phyloP scores from a whole-genome alignment of 768 basidiomycete genomes.

The Russula sp. region DNA sequence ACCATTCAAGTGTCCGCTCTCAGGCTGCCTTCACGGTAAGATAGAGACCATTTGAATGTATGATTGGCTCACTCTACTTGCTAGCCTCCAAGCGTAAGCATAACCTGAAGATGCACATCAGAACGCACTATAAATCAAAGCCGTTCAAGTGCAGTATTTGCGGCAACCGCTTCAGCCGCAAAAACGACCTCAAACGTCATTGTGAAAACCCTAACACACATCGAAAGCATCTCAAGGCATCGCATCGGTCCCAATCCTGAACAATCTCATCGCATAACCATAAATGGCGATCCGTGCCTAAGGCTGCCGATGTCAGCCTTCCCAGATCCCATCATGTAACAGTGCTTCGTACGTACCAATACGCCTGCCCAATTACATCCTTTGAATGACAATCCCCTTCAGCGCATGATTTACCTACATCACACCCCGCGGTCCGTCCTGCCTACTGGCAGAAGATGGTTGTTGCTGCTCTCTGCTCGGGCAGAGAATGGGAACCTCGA shows the following conservation, averaged over 20 bases:
- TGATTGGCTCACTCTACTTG: background rate
- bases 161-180: background rate
- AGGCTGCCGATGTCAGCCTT: too few relatives aligned
- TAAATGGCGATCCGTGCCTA: background rate
- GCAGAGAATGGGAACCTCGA: background rate
- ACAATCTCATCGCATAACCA: too few relatives aligned
- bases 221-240: background rate
- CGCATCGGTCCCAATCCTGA: background rate
- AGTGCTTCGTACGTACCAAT: background rate
- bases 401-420: background rate
- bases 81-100: background rate
- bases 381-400: background rate
- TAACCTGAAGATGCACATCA: background rate
- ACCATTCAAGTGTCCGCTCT: background rate
- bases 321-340: background rate
- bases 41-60: background rate
- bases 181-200: background rate
- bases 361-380: too few relatives aligned
- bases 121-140: background rate
- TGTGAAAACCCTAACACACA: background rate
- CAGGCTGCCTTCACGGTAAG: background rate
- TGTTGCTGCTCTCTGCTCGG: background rate
- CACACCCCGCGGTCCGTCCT: background rate
- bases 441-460: slow-evolving; percentile 1
- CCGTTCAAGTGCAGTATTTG: background rate